Percentiles rank a stretch among this genome's conserved stretches.
Conservation (phyloP, 2,329 filamentous ascomycete genomes). For the Blastomyces silverae region DNA sequence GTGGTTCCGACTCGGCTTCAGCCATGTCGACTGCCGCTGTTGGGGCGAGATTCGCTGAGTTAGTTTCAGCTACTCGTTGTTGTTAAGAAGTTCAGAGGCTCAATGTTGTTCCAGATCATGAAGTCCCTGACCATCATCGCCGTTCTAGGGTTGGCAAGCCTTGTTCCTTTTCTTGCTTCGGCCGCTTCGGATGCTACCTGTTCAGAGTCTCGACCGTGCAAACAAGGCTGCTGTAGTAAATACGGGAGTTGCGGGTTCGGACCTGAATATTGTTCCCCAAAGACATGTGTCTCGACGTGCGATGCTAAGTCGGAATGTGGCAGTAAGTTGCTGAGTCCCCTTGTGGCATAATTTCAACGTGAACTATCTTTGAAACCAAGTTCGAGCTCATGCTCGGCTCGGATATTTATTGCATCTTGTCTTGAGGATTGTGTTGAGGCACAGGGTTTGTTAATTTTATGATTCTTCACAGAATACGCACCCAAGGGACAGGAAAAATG, state of each 20-base stretch:
- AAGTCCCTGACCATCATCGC: not conserved
- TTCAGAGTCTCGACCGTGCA: conserved; percentile 10
- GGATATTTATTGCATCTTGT: not conserved
- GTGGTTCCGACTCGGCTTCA: not conserved
- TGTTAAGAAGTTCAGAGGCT: not conserved
- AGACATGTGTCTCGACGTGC: conserved; percentile 28
- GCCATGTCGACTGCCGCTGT: not conserved
- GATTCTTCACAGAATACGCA: conserved; percentile 25
- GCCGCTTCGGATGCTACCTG: conserved; percentile 4
- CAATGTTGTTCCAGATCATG: not conserved
- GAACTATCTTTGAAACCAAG: not conserved
- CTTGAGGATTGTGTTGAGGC: not conserved
- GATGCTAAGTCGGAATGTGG: conserved; percentile 34
- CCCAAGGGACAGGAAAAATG: conserved; percentile 22
- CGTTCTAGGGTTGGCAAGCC: not conserved
- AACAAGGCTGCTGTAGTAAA: conserved; percentile 13
- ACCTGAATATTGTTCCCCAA: conserved; percentile 20
- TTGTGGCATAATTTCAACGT: not conserved
- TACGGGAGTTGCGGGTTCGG: conserved; percentile 20
- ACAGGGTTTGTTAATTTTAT: no score
- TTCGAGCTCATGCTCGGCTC: not conserved
- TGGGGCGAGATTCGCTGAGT: not conserved
- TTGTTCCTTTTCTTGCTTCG: not conserved
- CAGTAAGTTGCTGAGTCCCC: conserved; percentile 10
- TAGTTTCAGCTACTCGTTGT: not conserved